phyloP scores from a whole-genome alignment of 192 early-diverging fungal genomes.

The Backusella tuberculispora region DNA sequence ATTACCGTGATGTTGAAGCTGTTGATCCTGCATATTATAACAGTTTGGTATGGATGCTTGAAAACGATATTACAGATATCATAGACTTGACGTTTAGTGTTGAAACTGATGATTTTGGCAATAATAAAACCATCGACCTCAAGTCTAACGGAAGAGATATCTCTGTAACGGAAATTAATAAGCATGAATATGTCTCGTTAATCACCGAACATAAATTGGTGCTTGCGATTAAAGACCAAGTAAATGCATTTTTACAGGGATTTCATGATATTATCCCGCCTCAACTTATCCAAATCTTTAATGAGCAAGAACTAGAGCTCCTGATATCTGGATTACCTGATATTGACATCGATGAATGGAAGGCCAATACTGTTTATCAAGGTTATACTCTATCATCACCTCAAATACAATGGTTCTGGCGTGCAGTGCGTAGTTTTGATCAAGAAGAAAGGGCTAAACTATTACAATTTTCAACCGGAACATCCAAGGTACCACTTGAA shows the following conservation, averaged over 20 bases:
- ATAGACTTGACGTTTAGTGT: conserved; percentile 93
- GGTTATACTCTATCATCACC: conserved; percentile 85
- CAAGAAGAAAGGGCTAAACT: conserved; percentile 98
- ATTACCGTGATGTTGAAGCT: conserved; percentile 97
- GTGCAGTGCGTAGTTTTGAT: conserved; percentile 92
- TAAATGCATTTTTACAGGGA: conserved; percentile 87
- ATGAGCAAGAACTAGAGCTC: conserved; percentile 98
- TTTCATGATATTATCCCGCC: conserved; percentile 95
- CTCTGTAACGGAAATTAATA: conserved; percentile 92
- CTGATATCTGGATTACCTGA: conserved; percentile 98
- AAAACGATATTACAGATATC: conserved; percentile 95
- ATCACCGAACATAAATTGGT: conserved; percentile 91
- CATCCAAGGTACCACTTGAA: conserved; percentile 94
- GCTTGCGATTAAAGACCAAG: conserved; percentile 92
- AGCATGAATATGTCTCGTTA: conserved; percentile 92
- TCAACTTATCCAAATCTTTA: conserved; percentile 93
- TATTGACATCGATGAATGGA: conserved; percentile 99
- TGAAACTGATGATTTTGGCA: conserved; percentile 94
- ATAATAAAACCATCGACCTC: conserved; percentile 79
- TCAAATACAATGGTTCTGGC: conserved; percentile 99
- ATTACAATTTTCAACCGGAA: conserved; percentile 96
- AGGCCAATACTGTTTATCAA: conserved; percentile 97
- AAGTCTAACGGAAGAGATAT: conserved; percentile 87
- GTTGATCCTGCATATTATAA: conserved; percentile 97
- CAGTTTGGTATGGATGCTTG: conserved; percentile 95